Percentiles rank a stretch among this genome's conserved stretches.
phyloP scores from a whole-genome alignment of 129 eudicot species.

The Escallonia herrerae region DNA sequence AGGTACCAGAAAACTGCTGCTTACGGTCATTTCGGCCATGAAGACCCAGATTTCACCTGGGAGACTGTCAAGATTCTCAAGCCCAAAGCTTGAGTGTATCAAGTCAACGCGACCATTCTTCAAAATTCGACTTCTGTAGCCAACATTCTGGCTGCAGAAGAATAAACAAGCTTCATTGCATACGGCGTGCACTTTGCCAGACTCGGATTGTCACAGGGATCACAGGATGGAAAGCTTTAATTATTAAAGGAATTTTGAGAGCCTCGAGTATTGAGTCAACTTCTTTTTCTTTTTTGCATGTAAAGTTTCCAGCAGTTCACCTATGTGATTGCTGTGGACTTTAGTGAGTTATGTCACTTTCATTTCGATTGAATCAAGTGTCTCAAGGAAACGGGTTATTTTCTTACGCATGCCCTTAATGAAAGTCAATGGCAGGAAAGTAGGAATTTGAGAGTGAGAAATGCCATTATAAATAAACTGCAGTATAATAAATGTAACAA shows the following conservation, averaged over 20 bases:
- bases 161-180: constrained; percentile 27
- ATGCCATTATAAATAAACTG: not conserved
- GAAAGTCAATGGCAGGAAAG: not conserved
- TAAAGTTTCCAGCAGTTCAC: constrained; percentile 1
- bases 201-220: not conserved
- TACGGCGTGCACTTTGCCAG: not conserved
- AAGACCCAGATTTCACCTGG: constrained; percentile 77
- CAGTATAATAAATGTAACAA: constrained; percentile 1
- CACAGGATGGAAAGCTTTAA: not conserved
- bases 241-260: not conserved
- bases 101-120: not conserved
- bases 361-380: not conserved
- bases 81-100: constrained; percentile 36
- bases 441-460: not conserved
- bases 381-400: too few species aligned
- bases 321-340: constrained; percentile 4
- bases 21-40: constrained; percentile 72
- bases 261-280: not conserved
- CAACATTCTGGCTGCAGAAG: constrained; percentile 9
- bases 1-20: constrained; percentile 75
- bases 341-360: not conserved
- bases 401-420: too few species aligned
- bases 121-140: constrained; percentile 1
- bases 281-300: not conserved
- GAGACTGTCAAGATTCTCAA: constrained; percentile 62